Base-by-base conservation (phyloP, 169 alveolate species). In the Plasmodium gaboni region DNA sequence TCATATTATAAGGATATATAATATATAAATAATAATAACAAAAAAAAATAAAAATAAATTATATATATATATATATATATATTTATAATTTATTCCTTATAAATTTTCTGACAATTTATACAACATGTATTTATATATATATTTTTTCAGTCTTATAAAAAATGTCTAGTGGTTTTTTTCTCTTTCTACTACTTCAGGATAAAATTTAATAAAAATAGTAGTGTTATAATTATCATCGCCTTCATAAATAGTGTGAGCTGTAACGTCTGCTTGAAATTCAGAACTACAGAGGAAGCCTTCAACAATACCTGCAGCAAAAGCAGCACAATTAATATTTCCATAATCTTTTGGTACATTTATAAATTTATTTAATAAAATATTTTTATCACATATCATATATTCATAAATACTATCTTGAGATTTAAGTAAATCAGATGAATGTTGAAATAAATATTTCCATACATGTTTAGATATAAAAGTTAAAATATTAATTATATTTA, bases 291-390 rank as follows among this genome's bases (percentile, higher is more conserved):
- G 92, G 46, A 95, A 88, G 15, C 97, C 97, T 48, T 93, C 95
- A 24, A 95, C 94, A 0, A 95, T 94, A 4, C 97, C 97, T 32
- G 97, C 97, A 6, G 97, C 97, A 83, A 78, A 95, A 6, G 97
- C 94, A 59, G 96, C 97, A 61, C 96, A 94, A 68, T 92, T 94
- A 26, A 94, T 92, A 89, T 92, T 94, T 57, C 92, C 94, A 74
- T 91, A 92, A 80, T 94, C 96, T 88, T 93, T 92, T 5, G 97
- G 96, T 12, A 92, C 93, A 17, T 92, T 92, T 55, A 94, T 94
- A 74, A 61, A 94, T 61, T 88, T 93, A 59, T 94, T 93, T 9
- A 94, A 72, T 15, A 92, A 87, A 44, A 94, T 88, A 53, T 92
- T 87, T 46, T 94, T 94, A 64, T 94, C 96, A 88, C 94, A 93